Evolutionary conservation across 2,329 filamentous ascomycete genomes (phyloP).

Genomic region (Penicillium griseofulvum): DNA sequence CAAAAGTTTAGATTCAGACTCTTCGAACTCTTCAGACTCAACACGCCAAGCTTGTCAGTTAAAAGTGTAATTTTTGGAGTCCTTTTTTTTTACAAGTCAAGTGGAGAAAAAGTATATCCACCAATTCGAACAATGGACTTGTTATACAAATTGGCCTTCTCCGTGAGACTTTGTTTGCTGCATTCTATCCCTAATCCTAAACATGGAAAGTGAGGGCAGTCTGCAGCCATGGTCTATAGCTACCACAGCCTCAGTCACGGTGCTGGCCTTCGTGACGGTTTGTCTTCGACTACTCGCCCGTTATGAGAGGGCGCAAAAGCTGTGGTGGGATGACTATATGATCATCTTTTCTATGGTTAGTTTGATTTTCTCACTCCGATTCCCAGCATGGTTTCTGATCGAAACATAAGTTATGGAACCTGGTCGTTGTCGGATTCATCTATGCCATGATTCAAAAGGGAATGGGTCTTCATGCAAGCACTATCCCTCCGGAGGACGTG

Average conservation of each 20-base stretch:
- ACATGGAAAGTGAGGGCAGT: constrained; percentile 14
- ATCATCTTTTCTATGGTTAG: constrained; percentile 51
- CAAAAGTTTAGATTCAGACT: not conserved
- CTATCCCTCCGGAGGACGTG: not conserved
- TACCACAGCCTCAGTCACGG: constrained; percentile 44
- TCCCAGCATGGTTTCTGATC: not conserved
- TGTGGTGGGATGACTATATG: constrained; percentile 55
- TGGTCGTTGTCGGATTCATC: not conserved
- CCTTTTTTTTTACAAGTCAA: too few relatives aligned
- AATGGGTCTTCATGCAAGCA: not conserved
- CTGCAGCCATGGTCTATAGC: constrained; percentile 47
- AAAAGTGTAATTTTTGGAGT: not conserved
- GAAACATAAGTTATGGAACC: not conserved
- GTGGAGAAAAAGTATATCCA: not conserved
- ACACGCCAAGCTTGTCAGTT: not conserved
- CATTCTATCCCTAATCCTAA: not conserved
- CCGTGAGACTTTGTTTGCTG: not conserved
- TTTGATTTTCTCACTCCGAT: not conserved
- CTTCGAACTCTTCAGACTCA: not conserved
- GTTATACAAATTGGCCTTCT: too few relatives aligned
- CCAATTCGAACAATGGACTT: not conserved
- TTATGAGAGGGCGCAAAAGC: constrained; percentile 42
- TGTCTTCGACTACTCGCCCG: constrained; percentile 45
- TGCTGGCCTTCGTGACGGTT: constrained; percentile 42
- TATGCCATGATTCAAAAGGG: not conserved